Percentiles rank a stretch among this genome's conserved stretches.
These are phyloP conservation scores for Leccinum truebloodii DNA, from an alignment of 768 basidiomycete species.

Conservation along the genomic window DNA sequence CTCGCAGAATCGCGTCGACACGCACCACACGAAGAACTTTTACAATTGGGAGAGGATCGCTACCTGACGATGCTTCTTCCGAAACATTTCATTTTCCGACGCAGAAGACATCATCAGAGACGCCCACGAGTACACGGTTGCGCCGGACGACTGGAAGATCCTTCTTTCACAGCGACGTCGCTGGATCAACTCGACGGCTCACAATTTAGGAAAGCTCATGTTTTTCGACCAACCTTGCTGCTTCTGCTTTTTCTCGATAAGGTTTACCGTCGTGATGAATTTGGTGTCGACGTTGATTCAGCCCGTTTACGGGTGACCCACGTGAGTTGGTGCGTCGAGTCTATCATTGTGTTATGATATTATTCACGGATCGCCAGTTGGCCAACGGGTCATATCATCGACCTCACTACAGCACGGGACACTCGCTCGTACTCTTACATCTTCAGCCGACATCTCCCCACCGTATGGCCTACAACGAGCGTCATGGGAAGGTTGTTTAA, in stretches of 20 bases:
- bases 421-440: constrained; percentile 84
- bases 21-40: constrained; percentile 98
- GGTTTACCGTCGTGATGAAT: constrained; percentile 97
- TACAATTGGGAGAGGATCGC: constrained; percentile 98
- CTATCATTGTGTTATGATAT: neutral
- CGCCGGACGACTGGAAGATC: constrained; percentile 94
- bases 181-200: constrained; percentile 99
- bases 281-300: constrained; percentile 83
- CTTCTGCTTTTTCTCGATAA: constrained; percentile 99
- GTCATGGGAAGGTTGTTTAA: constrained; percentile 94
- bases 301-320: constrained; percentile 35
- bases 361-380: constrained; percentile 55
- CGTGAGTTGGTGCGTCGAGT: constrained; percentile 47
- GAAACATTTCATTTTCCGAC: constrained; percentile 81
- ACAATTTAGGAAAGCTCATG: constrained; percentile 92
- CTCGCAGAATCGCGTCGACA: constrained; percentile 94
- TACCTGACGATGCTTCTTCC: constrained; percentile 94
- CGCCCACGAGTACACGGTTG: constrained; percentile 91
- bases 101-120: constrained; percentile 93
- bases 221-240: constrained; percentile 91
- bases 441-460: constrained; percentile 79
- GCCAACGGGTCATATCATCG: constrained; percentile 92
- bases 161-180: constrained; percentile 94
- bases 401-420: constrained; percentile 98
- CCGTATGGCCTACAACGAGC: constrained; percentile 80